These are phyloP conservation scores for Spirogloea muscicola DNA, from an alignment of 139 green algal species.

Conservation along the genomic window DNA sequence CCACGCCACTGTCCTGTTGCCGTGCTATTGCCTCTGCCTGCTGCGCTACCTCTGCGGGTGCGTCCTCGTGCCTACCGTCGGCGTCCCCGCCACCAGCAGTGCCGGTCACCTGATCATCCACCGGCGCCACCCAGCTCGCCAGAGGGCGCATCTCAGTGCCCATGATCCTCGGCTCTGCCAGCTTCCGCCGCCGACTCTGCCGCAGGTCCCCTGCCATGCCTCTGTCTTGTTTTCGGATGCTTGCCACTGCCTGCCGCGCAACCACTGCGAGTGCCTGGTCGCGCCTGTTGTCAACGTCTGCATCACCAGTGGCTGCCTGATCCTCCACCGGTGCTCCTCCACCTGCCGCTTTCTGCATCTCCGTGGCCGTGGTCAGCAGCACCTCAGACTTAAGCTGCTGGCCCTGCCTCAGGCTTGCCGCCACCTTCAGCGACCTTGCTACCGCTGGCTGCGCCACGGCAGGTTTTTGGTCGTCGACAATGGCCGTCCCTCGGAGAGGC, in stretches of 20 bases:
- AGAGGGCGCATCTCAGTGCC: neutral
- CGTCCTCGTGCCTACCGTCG: neutral
- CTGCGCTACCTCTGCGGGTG: neutral
- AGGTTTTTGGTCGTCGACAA: too few relatives aligned
- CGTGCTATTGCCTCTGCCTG: conserved; percentile 29
- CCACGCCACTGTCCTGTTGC: neutral
- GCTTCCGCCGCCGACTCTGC: neutral
- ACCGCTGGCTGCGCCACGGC: too few relatives aligned
- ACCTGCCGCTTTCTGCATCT: neutral
- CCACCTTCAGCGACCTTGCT: too few relatives aligned
- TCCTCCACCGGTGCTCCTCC: neutral
- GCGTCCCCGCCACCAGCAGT: neutral
- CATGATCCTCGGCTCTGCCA: neutral
- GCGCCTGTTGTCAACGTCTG: neutral
- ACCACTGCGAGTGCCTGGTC: neutral
- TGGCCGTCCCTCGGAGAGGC: neutral
- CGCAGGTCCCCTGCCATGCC: neutral
- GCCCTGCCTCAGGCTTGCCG: too few relatives aligned
- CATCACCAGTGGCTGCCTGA: neutral
- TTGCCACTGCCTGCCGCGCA: neutral
- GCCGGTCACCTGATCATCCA: neutral
- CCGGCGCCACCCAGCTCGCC: neutral
- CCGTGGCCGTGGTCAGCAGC: too few relatives aligned
- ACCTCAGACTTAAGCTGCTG: too few relatives aligned
- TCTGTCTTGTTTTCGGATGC: neutral